Base-by-base conservation (phyloP, 2,329 filamentous ascomycete genomes). In the Ceratocystis diversiconidia region DNA sequence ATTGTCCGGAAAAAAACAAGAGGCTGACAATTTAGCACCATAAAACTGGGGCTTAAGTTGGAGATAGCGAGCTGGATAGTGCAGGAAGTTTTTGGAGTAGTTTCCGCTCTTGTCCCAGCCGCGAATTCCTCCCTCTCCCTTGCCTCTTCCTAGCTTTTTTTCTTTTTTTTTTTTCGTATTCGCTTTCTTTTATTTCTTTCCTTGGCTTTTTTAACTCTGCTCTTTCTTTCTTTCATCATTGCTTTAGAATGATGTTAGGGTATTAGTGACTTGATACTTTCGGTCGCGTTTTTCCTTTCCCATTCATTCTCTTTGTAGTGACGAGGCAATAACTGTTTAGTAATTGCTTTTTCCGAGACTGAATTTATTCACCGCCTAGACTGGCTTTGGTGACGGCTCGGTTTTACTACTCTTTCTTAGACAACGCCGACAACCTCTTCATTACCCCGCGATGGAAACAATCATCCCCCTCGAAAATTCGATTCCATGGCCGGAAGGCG, bases 401-500 rank as follows among this genome's bases (percentile, higher is more conserved):
- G 22, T 5, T 32, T 57, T 28, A 55, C 19, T 32, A 30, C 10
- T 32, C n/a, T 17, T 10, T 19, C n/a, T 7, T 25, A 3, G 15
- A 17, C 17, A 62, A 15, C 30, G 2, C 30, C 19, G 8, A 25
- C 3, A 32, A 17, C 7, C 15, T 30, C 30, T 28, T 28, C 52
- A n/a, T 17, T 57, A 57, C 22, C 52, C 52, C 52, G 17, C 25
- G 52, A 57, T 57, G 52, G 52, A 28, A 30, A 41, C 48, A 41
- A 41, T 41, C 36, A 15, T 15, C n/a, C 25, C 57, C 28, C 46
- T 67, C 7, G 65, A 65, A 62, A 67, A 65, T 50, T 67, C 81
- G 17, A 67, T 81, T 68, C 69, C 75, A 64, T 85, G 80, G 72
- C 80, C 81, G 4, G 68, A 67, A 3, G 83, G 82, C 68, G 75